These are phyloP conservation scores for Psilocybe tampanensis DNA, from an alignment of 768 basidiomycete species.

Conservation along the genomic window DNA sequence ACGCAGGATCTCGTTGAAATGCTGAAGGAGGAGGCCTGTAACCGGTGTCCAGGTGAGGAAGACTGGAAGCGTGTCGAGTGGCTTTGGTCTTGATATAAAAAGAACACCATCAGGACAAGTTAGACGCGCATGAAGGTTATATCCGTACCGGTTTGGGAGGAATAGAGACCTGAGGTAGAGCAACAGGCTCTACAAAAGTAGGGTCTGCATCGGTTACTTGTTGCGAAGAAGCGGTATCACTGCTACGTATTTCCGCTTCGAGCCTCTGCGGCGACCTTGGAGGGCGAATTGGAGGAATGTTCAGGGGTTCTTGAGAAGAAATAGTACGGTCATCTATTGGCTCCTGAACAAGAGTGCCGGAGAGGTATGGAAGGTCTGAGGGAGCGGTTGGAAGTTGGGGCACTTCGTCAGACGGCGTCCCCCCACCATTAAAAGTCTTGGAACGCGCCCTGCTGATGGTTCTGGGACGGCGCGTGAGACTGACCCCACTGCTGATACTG, in stretches of 20 bases:
- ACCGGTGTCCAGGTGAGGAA: slow-evolving; percentile 34
- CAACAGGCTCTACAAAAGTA: slow-evolving; percentile 32
- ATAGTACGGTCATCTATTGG: slow-evolving; percentile 19
- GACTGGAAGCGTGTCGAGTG: slow-evolving; percentile 29
- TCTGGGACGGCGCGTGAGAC: slow-evolving; percentile 55
- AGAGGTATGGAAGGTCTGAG: slow-evolving; percentile 38
- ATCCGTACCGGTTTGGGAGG: slow-evolving; percentile 38
- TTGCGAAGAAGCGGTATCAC: slow-evolving; percentile 25
- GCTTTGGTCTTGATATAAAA: slow-evolving; percentile 33
- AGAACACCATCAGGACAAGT: slow-evolving; percentile 17
- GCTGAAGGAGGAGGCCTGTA: slow-evolving; percentile 44
- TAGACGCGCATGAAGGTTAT: slow-evolving; percentile 12
- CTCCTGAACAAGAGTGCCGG: slow-evolving; percentile 25
- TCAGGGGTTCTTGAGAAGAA: slow-evolving; percentile 11
- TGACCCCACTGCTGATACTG: slow-evolving; percentile 49
- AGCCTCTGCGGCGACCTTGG: slow-evolving; percentile 28
- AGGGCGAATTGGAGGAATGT: slow-evolving; percentile 24
- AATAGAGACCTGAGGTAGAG: slow-evolving; percentile 24
- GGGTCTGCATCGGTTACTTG: slow-evolving; percentile 27
- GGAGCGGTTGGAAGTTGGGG: slow-evolving; percentile 21
- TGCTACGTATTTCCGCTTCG: slow-evolving; percentile 25
- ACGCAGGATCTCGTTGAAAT: slow-evolving; percentile 49
- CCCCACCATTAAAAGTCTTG: slow-evolving; percentile 42
- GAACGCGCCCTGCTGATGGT: slow-evolving; percentile 49
- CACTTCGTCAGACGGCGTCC: slow-evolving; percentile 24